Evolutionary conservation across 208 protist genomes (phyloP), one percentile per base, ranked within the genome.

Genomic region (Lotmaria passim): DNA sequence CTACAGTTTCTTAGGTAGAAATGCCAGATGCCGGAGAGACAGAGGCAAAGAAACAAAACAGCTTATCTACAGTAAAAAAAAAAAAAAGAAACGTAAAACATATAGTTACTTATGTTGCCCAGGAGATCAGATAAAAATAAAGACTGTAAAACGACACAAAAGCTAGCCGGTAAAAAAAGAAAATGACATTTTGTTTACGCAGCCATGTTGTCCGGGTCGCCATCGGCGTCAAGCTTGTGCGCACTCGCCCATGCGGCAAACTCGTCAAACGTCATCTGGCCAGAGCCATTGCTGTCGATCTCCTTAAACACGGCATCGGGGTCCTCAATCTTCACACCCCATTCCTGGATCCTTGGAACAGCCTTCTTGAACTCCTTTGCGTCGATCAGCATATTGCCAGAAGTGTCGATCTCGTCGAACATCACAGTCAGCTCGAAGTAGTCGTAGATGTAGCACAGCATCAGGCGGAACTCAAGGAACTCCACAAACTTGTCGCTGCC

Each of bases 401-500:
- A 87, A 38, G 81, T 85, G 73, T 93, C 88, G 55, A 94, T 88
- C 70, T 85, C 71, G 69, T 93, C 88, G 71, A 96, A 91, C 81
- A 96, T 93, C 30, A 91, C 69, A 7, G 79, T 89, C 69, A 96
- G 81, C 63, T 85, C 64, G 51, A 88, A 85, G 73, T 75, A 82
- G 76, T 85, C 71, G 74, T 84, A 82, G 62, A 88, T 88, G 76
- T 74, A 90, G 75, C 71, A 90, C 36, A 95, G 78, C 62, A 95
- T 80, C 53, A 93, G 70, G 66, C 87, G 83, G 81, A 95, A 95
- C 78, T 92, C 87, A 5, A 81, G 66, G 62, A 86, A 85, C 65
- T 87, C 79, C 36, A 93, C 85, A 21, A 75, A 81, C 51, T 95
- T 74, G 3, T 50, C 62, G 36, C 53, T 68, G 34, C 81, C 83